Evolutionary conservation across 345 rosid species (phyloP), one percentile per base, ranked within the genome.

Genomic region (Salix koriyanagi): DNA sequence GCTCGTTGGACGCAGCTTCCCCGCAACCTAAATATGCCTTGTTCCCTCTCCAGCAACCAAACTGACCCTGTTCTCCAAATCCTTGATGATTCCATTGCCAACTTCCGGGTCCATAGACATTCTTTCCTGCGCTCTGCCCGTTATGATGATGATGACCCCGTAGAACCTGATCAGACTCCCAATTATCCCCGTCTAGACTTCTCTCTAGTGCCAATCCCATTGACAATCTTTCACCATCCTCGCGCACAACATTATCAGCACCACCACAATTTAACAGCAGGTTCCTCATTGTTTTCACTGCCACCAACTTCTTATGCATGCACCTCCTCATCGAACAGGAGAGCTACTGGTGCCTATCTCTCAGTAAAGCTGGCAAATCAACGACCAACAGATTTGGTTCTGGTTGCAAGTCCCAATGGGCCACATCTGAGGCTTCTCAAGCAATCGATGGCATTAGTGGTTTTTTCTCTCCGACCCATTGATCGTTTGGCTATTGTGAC

Each of bases 1-100:
- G 92, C 98, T 42, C 91, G 87, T 76, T 93, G 98, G 97, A 91
- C 97, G 46, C 97, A 89, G 82, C 94, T 91, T 76, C 97, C 98
- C 12, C 92, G 91, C 91, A 83, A 81, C 79, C 79, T 90, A 44
- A 83, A 82, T 79, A 87, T 81, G 0, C 84, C 91, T 7, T 88
- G 87, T 74, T 79, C 91, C 79, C 78, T 86, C 25, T 73, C 88
- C 34, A 74, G 82, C 88, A 84, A 83, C 87, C 91, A 76, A 78
- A 75, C 77, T 3, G 97, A 91, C 75, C 94, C 97, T 11, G 73
- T 91, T 85, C 82, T 91, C 61, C 93, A 81, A 19, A 89, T 91
- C 76, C 88, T 90, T 46, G 97, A 93, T 52, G 90, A 91, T 61
- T 91, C 94, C 80, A 91, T 91, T 4, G 96, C 96, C 82, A 87